Evolutionary conservation across 371 early-diverging fungal species (phyloP).

Genomic region (Mortierella polycephala): DNA sequence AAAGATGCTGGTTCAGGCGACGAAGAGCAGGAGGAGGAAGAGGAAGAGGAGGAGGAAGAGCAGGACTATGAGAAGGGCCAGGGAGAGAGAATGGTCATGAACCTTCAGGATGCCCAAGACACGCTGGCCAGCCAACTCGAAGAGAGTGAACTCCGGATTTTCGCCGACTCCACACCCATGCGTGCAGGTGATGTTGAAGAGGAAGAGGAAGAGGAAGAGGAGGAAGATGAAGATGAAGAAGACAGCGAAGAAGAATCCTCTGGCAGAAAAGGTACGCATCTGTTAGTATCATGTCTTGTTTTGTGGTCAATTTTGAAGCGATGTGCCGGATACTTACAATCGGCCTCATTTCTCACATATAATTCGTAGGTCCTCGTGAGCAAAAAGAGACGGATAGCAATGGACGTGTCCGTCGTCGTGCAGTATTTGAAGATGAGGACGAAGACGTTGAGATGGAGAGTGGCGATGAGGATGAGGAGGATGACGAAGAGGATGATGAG

Average conservation of each 20-base stretch:
- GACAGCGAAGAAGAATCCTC: constrained; percentile 45
- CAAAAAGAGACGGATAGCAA: constrained; percentile 57
- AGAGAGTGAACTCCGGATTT: constrained; percentile 83
- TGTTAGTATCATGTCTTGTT: too few relatives aligned
- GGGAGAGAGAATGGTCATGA: constrained; percentile 93
- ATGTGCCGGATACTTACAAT: too few relatives aligned
- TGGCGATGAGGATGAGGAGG: constrained; percentile 56
- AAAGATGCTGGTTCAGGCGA: constrained; percentile 56
- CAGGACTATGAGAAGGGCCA: constrained; percentile 60
- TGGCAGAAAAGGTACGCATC: constrained; percentile 38
- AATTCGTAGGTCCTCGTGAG: constrained; percentile 54
- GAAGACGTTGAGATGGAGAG: constrained; percentile 55
- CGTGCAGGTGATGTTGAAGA: constrained; percentile 68
- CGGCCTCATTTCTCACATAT: background rate
- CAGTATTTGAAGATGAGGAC: constrained; percentile 65
- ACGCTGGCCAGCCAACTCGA: constrained; percentile 85
- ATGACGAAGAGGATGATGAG: constrained; percentile 56
- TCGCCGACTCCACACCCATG: constrained; percentile 80
- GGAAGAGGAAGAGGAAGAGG: constrained; percentile 46
- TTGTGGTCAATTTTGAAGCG: too few relatives aligned
- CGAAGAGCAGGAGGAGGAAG: constrained; percentile 45
- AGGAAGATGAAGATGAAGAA: constrained; percentile 54
- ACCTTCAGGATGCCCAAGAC: constrained; percentile 85
- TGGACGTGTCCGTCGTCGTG: constrained; percentile 70
- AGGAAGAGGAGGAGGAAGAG: constrained; percentile 40